Conservation (phyloP, 164 flowering plant genomes). For the Stephania yunnanensis region DNA sequence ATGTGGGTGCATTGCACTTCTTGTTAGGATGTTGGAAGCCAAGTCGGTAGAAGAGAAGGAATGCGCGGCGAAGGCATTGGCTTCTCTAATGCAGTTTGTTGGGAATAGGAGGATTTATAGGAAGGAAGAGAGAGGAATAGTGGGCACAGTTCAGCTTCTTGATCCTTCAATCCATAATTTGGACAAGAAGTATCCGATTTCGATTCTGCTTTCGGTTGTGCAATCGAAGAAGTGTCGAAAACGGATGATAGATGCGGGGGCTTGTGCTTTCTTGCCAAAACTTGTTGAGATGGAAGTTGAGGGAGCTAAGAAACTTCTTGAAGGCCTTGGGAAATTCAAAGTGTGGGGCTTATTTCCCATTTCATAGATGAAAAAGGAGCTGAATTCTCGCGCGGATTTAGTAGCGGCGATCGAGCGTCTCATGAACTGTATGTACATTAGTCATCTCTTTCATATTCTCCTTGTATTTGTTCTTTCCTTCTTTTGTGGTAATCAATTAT, state of each 20-base stretch:
- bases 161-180: slow-evolving; percentile 51
- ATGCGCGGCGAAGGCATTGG: slow-evolving; percentile 59
- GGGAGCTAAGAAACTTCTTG: slow-evolving; percentile 76
- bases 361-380: slow-evolving; percentile 23
- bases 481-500: slow-evolving; percentile 7
- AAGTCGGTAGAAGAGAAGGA: slow-evolving; percentile 75
- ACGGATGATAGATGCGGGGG: slow-evolving; percentile 72
- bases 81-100: slow-evolving; percentile 35
- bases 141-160: slow-evolving; percentile 52
- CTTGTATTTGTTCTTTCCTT: slow-evolving; percentile 12
- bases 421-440: slow-evolving; percentile 33
- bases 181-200: slow-evolving; percentile 62
- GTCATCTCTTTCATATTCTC: slow-evolving; percentile 11
- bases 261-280: slow-evolving; percentile 52
- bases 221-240: slow-evolving; percentile 64
- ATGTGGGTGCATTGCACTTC: slow-evolving; percentile 44
- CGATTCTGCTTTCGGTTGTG: slow-evolving; percentile 39
- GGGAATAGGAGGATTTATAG: slow-evolving; percentile 56
- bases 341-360: slow-evolving; percentile 76
- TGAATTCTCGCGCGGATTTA: not conserved
- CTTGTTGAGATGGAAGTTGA: slow-evolving; percentile 68
- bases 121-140: slow-evolving; percentile 66
- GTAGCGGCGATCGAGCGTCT: not conserved
- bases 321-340: slow-evolving; percentile 55
- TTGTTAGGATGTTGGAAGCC: slow-evolving; percentile 71